Conservation (phyloP, 169 alveolate species). For the Plasmodium vivax region DNA sequence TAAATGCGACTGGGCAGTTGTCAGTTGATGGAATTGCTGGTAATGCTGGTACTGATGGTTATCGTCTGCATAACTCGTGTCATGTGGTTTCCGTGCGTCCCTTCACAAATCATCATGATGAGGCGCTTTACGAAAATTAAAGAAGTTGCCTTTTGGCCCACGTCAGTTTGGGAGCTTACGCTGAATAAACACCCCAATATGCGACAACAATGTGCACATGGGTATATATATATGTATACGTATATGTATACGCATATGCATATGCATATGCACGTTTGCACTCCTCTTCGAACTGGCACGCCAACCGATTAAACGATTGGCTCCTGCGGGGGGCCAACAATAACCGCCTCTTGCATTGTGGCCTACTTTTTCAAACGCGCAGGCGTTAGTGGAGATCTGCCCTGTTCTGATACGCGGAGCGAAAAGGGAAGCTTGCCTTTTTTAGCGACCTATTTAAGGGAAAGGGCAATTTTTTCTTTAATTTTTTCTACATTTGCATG, state of each 20-base stretch:
- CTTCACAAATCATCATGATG: not conserved
- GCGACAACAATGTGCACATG: not conserved
- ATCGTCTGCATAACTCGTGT: not conserved
- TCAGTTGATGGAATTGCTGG: not conserved
- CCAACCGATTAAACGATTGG: not conserved
- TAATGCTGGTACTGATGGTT: not conserved
- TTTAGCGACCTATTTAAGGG: not conserved
- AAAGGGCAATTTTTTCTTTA: not conserved
- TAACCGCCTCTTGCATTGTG: not conserved
- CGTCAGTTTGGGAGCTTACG: not conserved
- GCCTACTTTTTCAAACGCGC: not conserved
- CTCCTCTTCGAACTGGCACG: not conserved
- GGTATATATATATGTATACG: too few relatives aligned
- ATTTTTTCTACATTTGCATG: slow-evolving; percentile 37
- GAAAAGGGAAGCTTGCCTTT: not conserved
- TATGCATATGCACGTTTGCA: not conserved
- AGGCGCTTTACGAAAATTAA: not conserved
- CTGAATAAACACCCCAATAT: not conserved
- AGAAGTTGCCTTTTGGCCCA: not conserved
- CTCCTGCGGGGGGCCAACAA: not conserved
- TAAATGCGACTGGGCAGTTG: not conserved
- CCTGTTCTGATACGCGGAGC: not conserved
- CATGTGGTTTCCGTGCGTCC: not conserved
- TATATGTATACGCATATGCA: too few relatives aligned
- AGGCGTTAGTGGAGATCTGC: not conserved